These are phyloP conservation scores for Mucor sp. DNA, from an alignment of 371 early-diverging fungal species.

Conservation along the genomic window DNA sequence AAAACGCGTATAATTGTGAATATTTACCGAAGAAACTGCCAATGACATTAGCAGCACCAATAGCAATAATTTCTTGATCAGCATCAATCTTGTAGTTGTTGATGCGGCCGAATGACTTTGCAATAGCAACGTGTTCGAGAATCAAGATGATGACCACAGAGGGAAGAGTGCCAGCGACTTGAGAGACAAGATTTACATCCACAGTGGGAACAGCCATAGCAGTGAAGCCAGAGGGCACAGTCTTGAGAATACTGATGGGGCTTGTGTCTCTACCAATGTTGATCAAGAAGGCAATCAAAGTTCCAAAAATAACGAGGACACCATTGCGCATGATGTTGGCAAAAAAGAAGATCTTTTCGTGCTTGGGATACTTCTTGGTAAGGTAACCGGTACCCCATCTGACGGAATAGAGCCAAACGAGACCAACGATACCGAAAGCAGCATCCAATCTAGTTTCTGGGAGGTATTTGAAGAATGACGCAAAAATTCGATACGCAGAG, in stretches of 20 bases:
- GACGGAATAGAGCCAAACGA: constrained; percentile 45
- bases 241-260: constrained; percentile 58
- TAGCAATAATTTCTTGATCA: constrained; percentile 85
- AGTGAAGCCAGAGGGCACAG: constrained; percentile 70
- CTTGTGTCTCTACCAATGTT: constrained; percentile 29
- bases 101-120: constrained; percentile 71
- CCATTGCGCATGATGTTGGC: constrained; percentile 51
- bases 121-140: constrained; percentile 83
- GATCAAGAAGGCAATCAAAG: constrained; percentile 40
- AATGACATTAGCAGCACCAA: constrained; percentile 79
- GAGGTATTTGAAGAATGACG: constrained; percentile 44
- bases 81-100: constrained; percentile 56
- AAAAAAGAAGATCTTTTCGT: constrained; percentile 41
- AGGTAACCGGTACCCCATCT: constrained; percentile 28
- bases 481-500: constrained; percentile 53
- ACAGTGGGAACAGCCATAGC: constrained; percentile 54
- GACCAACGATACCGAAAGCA: constrained; percentile 46
- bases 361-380: constrained; percentile 33
- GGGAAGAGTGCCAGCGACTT: constrained; percentile 50
- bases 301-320: constrained; percentile 46
- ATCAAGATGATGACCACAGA: constrained; percentile 73
- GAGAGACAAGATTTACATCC: constrained; percentile 34
- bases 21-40: constrained; percentile 76
- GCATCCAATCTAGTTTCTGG: constrained; percentile 45
- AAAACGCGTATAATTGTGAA: background rate